These are phyloP conservation scores for Zizania palustris DNA, from an alignment of 202 grass and related monocot species.

Conservation along the genomic window DNA sequence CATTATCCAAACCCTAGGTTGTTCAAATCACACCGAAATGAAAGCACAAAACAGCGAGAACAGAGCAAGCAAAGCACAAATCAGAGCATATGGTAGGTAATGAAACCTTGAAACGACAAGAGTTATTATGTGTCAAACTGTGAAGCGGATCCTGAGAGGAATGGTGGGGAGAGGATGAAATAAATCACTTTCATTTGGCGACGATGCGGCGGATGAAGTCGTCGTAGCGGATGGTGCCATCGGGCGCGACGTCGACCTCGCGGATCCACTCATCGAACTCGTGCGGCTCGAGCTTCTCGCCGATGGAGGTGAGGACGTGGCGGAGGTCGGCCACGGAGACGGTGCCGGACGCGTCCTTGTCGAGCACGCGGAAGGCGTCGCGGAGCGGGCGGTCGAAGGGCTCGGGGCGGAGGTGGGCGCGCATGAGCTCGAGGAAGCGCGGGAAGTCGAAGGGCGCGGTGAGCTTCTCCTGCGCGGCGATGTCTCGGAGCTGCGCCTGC, in stretches of 20 bases:
- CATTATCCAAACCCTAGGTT: conserved; percentile 53
- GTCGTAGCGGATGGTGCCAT: conserved; percentile 94
- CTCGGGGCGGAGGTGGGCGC: conserved; percentile 75
- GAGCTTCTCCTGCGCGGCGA: conserved; percentile 73
- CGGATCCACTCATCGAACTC: conserved; percentile 99
- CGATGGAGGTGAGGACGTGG: conserved; percentile 90
- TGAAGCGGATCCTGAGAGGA: not conserved
- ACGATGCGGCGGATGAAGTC: conserved; percentile 96
- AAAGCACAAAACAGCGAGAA: conserved; percentile 10
- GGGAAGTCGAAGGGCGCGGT: conserved; percentile 82
- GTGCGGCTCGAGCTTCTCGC: conserved; percentile 85
- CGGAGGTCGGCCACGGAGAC: conserved; percentile 87
- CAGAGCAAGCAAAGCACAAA: not conserved
- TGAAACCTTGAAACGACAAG: conserved; percentile 35
- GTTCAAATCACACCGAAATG: conserved; percentile 17
- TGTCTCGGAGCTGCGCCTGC: conserved; percentile 86
- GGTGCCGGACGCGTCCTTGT: conserved; percentile 82
- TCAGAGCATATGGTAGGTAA: conserved; percentile 9
- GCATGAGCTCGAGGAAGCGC: conserved; percentile 94
- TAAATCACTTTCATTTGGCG: conserved; percentile 62
- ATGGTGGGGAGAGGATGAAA: not conserved
- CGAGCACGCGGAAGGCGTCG: conserved; percentile 95
- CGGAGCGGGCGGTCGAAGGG: conserved; percentile 91
- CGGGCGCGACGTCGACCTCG: conserved; percentile 77
- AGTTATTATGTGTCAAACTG: conserved; percentile 38